Conservation (phyloP, 2,329 filamentous ascomycete genomes). For the Curvularia lunata region DNA sequence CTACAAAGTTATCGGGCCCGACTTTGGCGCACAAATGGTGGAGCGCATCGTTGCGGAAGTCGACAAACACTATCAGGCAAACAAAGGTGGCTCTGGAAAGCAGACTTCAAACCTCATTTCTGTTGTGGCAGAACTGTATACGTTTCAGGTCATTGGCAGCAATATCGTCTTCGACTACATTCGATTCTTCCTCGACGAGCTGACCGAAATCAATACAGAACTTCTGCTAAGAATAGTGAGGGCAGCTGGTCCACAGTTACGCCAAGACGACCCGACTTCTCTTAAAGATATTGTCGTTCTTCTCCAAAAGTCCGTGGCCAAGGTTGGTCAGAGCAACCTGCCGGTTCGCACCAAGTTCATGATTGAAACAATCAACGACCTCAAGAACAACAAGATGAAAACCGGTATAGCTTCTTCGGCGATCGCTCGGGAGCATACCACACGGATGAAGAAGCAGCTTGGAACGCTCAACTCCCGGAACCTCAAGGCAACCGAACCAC, state of each 20-base stretch:
- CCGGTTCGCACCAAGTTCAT: conserved; percentile 94
- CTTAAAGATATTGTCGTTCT: conserved; percentile 87
- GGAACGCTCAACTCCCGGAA: conserved; percentile 74
- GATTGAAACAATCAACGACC: conserved; percentile 92
- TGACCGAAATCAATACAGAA: conserved; percentile 88
- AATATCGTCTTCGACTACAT: conserved; percentile 91
- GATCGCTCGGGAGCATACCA: conserved; percentile 79
- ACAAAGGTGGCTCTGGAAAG: conserved; percentile 47
- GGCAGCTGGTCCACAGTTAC: conserved; percentile 77
- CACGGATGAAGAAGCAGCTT: conserved; percentile 86
- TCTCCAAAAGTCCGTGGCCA: conserved; percentile 74
- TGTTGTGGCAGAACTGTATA: conserved; percentile 85
- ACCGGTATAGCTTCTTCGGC: conserved; percentile 72
- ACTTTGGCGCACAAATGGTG: conserved; percentile 86
- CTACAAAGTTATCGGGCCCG: conserved; percentile 85
- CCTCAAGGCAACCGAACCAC: conserved; percentile 77
- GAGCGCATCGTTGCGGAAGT: conserved; percentile 80
- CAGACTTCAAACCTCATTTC: conserved; percentile 81
- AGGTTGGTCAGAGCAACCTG: conserved; percentile 70
- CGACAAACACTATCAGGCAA: conserved; percentile 65
- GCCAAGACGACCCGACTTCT: conserved; percentile 85
- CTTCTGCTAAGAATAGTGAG: conserved; percentile 84
- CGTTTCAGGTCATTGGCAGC: conserved; percentile 84
- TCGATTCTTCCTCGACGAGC: conserved; percentile 72
- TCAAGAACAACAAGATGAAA: conserved; percentile 93